Percentiles rank a stretch among this genome's conserved stretches.
These are phyloP conservation scores for Triangularia setosa DNA, from an alignment of 2,329 filamentous ascomycete genomes.

Conservation along the genomic window DNA sequence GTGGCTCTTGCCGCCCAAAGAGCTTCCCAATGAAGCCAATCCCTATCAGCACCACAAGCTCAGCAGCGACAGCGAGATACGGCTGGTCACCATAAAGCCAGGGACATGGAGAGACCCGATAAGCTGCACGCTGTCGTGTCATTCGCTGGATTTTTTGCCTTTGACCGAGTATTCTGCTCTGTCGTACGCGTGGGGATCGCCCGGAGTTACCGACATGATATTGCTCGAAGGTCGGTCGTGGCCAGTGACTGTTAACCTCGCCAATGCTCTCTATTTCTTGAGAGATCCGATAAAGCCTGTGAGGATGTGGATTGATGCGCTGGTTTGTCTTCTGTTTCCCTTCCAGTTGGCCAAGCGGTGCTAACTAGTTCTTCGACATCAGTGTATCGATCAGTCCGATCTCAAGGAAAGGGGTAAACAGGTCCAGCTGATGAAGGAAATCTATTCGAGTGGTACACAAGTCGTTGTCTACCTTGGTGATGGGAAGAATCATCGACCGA, in stretches of 20 bases:
- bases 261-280: not conserved
- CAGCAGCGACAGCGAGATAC: not conserved
- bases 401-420: not conserved
- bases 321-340: not conserved
- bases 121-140: not conserved
- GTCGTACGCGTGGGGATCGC: not conserved
- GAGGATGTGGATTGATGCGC: not conserved
- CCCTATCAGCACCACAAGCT: not conserved
- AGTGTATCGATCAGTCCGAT: not conserved
- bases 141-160: not conserved
- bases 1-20: not conserved
- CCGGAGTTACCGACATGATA: not conserved
- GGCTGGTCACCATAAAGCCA: conserved; percentile 34
- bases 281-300: not conserved
- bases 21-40: not conserved
- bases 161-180: not conserved
- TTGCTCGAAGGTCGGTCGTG: not conserved
- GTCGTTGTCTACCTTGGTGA: not conserved
- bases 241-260: not conserved
- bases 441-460: not conserved
- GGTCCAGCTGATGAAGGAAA: not conserved
- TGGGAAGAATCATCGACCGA: not conserved
- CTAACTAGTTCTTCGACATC: not conserved
- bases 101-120: not conserved
- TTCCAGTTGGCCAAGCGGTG: not conserved